Evolutionary conservation across 2,329 filamentous ascomycete genomes (phyloP), one percentile per base, ranked within the genome.

Genomic region (Zymoseptoria ardabiliae): DNA sequence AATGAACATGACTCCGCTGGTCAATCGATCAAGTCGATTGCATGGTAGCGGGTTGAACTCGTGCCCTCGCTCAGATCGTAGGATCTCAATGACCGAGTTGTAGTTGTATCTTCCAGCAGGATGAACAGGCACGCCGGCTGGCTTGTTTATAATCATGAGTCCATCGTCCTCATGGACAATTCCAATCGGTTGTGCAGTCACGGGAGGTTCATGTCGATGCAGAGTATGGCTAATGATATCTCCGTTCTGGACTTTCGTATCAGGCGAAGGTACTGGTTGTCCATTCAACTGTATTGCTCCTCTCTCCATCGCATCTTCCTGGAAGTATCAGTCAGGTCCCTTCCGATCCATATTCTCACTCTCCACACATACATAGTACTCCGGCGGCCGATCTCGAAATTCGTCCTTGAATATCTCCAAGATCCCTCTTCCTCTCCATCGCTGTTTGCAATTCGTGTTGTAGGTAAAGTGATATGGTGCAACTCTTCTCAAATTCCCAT

Each of bases 1-100:
- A 67, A 99, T 86, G 74, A 99, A 99, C 93, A 99, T 97, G 72
- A 99, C 89, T 54, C 94, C 94, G 68, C 91, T 96, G 0, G 94
- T 99, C 68, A 99, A 78, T 56, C 94, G 82, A 72, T 99, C 94
- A 25, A 99, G 83, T n/a, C 94, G 82, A 70, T 99, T 96, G 77
- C 93, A 97, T 0, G 94, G 85, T 58, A 85, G 73, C 0, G 85
- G 85, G 59, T 85, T 80, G 73, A 80, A 87, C 11, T 76, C 74
- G 57, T 79, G 75, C 28, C 81, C 79, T 45, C 84, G 76, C 70
- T 96, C 89, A 2, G 89, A 84, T 66, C 89, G 87, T 84, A 99
- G 87, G 66, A 99, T 96, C 78, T 97, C 92, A 48, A 96, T 83
- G 52, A 99, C 84, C 0, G 90, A 93, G 76, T 99, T 99, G 80